Base-by-base conservation (phyloP, 805 yeast species). In the Candida ascalaphidarum region DNA sequence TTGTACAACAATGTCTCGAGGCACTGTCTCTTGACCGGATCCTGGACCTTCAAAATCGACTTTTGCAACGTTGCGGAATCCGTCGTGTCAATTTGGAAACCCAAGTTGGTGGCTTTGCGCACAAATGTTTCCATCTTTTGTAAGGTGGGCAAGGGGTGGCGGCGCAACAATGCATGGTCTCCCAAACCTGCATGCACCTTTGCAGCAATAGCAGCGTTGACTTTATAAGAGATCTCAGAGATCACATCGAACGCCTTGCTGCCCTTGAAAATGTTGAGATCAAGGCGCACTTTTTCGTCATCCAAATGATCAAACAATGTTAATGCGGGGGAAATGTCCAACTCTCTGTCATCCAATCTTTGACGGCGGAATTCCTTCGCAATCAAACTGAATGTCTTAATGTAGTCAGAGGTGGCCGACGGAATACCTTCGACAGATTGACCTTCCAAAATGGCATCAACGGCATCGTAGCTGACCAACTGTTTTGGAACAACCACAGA, bases 201-300 rank as follows among this genome's bases (percentile, higher is more conserved):
- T 37, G 84, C 82, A 1, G 97, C 98, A 31, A 92, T 76, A 1
- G 94, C 83, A 23, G 75, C 65, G 55, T 92, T 89, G 4, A 80
- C 94, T 49, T 77, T 82, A 43, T 80, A 77, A 43, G 77, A 71
- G 18, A 92, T 66, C 55, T 92, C 97, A 25, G 78, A 71, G 16
- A 84, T 59, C 22, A 85, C 60, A 25, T 71, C 65, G 22, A 68
- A 65, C 0, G 82, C 73, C 10, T 62, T 52, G 26, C 69, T 65
- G 21, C 71, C 66, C 34, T 80, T 77, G 52, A 80, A 82, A 14
- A 85, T 70, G 46, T 85, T 85, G 48, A 83, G 61, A 39, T 75
- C 72, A 30, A 81, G 68, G 26, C 77, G 69, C 8, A 78, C 83
- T 37, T 72, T 75, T 43, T 86, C 95, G 45, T 88, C 96, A 52